Base-by-base conservation (phyloP, 2,329 filamentous ascomycete genomes). In the Trichothecium roseum region DNA sequence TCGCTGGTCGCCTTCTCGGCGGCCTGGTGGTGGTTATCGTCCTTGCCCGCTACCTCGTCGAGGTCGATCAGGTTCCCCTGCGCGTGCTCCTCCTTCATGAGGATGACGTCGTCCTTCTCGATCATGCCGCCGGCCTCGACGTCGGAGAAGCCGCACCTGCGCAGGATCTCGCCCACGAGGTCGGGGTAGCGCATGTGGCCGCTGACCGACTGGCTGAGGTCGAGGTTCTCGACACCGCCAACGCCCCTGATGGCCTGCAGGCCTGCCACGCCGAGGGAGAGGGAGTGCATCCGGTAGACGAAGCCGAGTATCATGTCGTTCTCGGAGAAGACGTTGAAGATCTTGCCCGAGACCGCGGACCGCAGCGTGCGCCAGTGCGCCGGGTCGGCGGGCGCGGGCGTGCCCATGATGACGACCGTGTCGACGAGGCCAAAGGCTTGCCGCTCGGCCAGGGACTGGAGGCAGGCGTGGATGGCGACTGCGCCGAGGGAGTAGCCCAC, bases 301-400 rank as follows among this genome's bases (percentile, higher is more conserved):
- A 94, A 89, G 1, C 78, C 87, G 1, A 95, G 74, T 22, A 95
- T 78, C 49, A 85, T 84, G 56, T 95, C 88, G 40, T 91, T 88
- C 35, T 81, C 77, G 2, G 84, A 89, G 58, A 81, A 94, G 8
- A 89, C 85, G 47, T 95, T 95, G 47, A 94, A 81, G 7, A 94
- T 69, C 38, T 82, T 74, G 3, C 88, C 87, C 2, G 80, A 75
- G 1, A 94, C 86, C 1, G 89, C 84, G 30, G 74, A 76, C 20
- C 85, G 75, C 45, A 94, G 75, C 27, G 74, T 66, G 30, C 79
- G 72, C 88, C 88, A 95, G 45, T 86, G 76, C 2, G 68, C 68
- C 1, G 72, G 59, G 30, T 81, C 73, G 0, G 81, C 84, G 0
- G 88, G 85, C 0, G 81, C 76, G 0, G 88, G 85, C 0, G 84